Conservation (phyloP, 495 filamentous ascomycete genomes). For the Neurospora pannonica region DNA sequence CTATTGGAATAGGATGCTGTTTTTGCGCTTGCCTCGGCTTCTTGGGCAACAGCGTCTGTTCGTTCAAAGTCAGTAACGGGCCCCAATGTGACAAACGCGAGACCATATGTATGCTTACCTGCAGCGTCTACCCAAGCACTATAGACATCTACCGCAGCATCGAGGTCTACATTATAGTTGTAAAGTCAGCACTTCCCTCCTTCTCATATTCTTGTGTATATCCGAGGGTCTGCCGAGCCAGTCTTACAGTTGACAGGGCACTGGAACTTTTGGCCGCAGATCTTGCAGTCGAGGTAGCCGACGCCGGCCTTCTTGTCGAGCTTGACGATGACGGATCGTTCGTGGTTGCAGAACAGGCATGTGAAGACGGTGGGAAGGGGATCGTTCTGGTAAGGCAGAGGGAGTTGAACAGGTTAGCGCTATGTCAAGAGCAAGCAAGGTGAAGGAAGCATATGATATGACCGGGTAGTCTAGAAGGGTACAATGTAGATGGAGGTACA, state of each 20-base stretch:
- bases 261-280: conserved; percentile 89
- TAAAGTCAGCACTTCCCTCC: not conserved
- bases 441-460: not conserved
- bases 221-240: not conserved
- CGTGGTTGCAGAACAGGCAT: conserved; percentile 98
- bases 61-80: conserved; percentile 9
- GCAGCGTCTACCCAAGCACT: conserved; percentile 98
- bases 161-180: conserved; percentile 52
- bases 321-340: conserved; percentile 78
- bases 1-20: not conserved
- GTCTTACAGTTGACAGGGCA: conserved; percentile 81
- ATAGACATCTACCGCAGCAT: conserved; percentile 87
- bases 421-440: not conserved
- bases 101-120: conserved; percentile 43
- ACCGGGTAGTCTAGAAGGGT: not conserved
- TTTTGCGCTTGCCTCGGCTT: conserved; percentile 13
- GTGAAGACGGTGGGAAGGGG: conserved; percentile 80
- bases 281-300: conserved; percentile 76
- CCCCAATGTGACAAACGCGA: conserved; percentile 15
- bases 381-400: conserved; percentile 55
- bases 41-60: conserved; percentile 36
- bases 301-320: conserved; percentile 85
- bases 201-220: not conserved
- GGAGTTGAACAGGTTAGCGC: not conserved
- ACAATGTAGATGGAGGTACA: not conserved